A percentile compares a stretch with the other conserved stretches of the same genome.
These are phyloP conservation scores for Argentina anserina DNA, from an alignment of 306 rosid genomes.

Conservation along the genomic window DNA sequence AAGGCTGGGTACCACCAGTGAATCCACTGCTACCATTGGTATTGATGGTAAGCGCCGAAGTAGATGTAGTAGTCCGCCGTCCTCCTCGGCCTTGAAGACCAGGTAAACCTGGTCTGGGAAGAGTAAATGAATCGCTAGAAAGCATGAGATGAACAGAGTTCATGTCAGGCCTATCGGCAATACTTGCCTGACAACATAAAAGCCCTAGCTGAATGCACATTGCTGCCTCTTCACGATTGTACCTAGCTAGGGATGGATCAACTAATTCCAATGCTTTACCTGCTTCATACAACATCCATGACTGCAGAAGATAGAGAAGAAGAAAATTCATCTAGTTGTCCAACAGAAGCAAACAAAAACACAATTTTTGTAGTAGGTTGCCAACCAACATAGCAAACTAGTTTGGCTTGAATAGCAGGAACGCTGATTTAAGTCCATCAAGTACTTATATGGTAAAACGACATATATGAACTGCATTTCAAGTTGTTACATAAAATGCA, in stretches of 20 bases:
- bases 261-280: constrained; percentile 56
- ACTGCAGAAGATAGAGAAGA: constrained; percentile 36
- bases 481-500: neutral
- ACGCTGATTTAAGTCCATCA: neutral
- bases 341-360: neutral
- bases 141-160: constrained; percentile 72
- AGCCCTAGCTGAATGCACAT: constrained; percentile 88
- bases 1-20: constrained; percentile 39
- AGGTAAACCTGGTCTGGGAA: constrained; percentile 74
- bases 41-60: constrained; percentile 47
- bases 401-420: neutral
- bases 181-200: constrained; percentile 67
- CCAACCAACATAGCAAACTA: no score
- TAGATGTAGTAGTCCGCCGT: constrained; percentile 48
- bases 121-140: constrained; percentile 71
- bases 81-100: constrained; percentile 76
- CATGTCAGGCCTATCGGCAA: constrained; percentile 79
- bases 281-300: constrained; percentile 73
- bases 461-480: neutral
- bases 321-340: neutral
- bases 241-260: constrained; percentile 48
- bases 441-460: neutral
- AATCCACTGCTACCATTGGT: constrained; percentile 45
- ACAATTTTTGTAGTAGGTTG: neutral
- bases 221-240: constrained; percentile 71